Conservation (phyloP, 768 basidiomycete species). For the Suillus paluster region DNA sequence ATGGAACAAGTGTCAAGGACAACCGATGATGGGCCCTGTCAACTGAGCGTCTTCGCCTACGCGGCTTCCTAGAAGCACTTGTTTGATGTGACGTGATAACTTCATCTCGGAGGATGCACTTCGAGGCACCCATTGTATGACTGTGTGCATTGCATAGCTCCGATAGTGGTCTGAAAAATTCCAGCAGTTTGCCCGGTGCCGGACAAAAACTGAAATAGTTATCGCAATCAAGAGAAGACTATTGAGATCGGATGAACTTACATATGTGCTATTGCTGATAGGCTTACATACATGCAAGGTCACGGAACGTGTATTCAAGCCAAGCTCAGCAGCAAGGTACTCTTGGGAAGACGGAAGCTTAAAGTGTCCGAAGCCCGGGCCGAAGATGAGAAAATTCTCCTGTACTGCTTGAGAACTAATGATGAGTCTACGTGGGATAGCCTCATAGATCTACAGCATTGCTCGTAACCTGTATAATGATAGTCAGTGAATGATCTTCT, state of each 20-base stretch:
- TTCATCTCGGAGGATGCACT: not conserved
- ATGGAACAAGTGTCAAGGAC: not conserved
- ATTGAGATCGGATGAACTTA: conserved; percentile 13
- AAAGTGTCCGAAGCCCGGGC: not conserved
- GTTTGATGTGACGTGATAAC: not conserved
- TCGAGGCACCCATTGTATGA: not conserved
- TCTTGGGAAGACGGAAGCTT: conserved; percentile 18
- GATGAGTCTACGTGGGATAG: no score
- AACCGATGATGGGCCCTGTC: not conserved
- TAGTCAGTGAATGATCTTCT: no score
- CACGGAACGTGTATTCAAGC: conserved; percentile 5
- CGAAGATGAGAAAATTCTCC: conserved; percentile 18
- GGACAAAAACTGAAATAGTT: conserved; percentile 19
- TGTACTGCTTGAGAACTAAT: conserved; percentile 21
- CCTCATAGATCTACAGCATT: not conserved
- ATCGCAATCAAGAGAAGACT: not conserved
- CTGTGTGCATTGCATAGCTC: conserved; percentile 8
- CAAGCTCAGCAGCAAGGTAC: not conserved
- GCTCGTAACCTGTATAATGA: not conserved
- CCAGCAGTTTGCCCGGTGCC: conserved; percentile 12
- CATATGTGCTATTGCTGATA: conserved; percentile 23
- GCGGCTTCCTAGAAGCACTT: not conserved
- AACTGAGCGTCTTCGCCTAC: not conserved
- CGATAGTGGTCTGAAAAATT: conserved; percentile 12
- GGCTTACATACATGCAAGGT: conserved; percentile 9